Evolutionary conservation across 2,329 filamentous ascomycete genomes (phyloP), one percentile per base, ranked within the genome.

Genomic region (Trichophyton rubrum): DNA sequence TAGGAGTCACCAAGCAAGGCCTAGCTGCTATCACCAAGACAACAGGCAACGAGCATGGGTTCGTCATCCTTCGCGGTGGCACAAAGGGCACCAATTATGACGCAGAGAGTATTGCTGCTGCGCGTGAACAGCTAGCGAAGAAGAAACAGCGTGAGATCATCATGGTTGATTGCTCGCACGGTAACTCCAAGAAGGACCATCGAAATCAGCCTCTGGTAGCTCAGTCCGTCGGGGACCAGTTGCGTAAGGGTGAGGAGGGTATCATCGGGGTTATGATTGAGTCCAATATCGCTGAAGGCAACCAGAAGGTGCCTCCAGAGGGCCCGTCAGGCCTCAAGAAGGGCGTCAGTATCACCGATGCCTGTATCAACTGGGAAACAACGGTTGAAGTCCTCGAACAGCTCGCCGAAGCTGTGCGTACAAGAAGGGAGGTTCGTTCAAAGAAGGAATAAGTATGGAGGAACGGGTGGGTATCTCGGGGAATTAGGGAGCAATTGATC

Each of bases 201-300:
- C 90, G 85, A 78, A 99, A 97, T 76, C 93, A 99, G 77, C 91
- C 91, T 66, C 90, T 92, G 80, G 93, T 99, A 20, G 91, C 90
- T 2, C 85, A 84, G 58, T 82, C 80, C 9, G 74, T 99, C 61
- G 90, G 89, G 1, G 85, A 88, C 69, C 93, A 99, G 77, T 88
- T 99, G 62, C 81, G 86, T 60, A 83, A 82, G 61, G 93, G 93
- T 40, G 92, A 97, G 78, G 82, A 82, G 2, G 87, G 80, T 56
- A 93, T 99, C 70, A 92, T 96, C 84, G 93, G 93, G 69, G 89
- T 97, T 62, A 99, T 99, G 93, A 95, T 99, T 69, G 93, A 99
- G 80, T 95, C 89, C 75, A 89, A 97, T 75, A 95, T 97, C 77
- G 87, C 92, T 69, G 92, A 96, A 78, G 91, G 91, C 66, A 88